These are phyloP conservation scores for Colletotrichum orbiculare DNA, from an alignment of 2,329 filamentous ascomycete genomes.

Conservation along the genomic window DNA sequence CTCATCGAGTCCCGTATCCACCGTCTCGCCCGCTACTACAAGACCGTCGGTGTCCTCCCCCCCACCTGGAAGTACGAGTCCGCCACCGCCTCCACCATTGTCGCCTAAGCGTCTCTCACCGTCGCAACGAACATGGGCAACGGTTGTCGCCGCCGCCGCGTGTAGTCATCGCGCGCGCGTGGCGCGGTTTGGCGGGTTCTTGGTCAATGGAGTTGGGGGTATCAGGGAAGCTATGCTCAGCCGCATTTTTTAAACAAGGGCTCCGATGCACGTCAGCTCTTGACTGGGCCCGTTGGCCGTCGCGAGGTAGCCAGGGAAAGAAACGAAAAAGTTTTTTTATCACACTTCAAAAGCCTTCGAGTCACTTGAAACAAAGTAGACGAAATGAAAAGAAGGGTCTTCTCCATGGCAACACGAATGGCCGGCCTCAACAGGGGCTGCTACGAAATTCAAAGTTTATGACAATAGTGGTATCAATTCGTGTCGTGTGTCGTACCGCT, in stretches of 20 bases:
- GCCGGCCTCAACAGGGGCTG: not conserved
- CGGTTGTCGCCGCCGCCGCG: conserved; percentile 33
- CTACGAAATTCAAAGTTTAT: conserved; percentile 26
- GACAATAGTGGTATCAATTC: conserved; percentile 24
- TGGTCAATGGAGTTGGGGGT: conserved; percentile 57
- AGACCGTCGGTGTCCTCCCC: conserved; percentile 86
- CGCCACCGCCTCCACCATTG: conserved; percentile 93
- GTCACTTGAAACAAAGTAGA: conserved; percentile 29
- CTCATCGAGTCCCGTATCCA: conserved; percentile 99
- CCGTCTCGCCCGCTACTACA: conserved; percentile 99
- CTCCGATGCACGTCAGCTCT: conserved; percentile 49
- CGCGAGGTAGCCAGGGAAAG: conserved; percentile 26
- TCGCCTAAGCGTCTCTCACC: conserved; percentile 73
- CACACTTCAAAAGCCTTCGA: too few relatives aligned
- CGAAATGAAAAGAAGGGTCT: conserved; percentile 20
- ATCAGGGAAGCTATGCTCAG: conserved; percentile 44
- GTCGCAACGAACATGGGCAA: conserved; percentile 1
- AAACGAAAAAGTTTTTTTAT: conserved; percentile 23
- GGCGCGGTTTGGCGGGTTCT: too few relatives aligned
- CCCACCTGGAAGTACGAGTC: conserved; percentile 99
- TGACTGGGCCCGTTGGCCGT: conserved; percentile 23
- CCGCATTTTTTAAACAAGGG: conserved; percentile 50
- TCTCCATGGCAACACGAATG: conserved; percentile 15
- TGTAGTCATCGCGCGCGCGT: too few relatives aligned
- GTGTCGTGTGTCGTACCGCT: not conserved